Base-by-base conservation (phyloP, 2,329 filamentous ascomycete genomes). In the Bipolaris zeicola region DNA sequence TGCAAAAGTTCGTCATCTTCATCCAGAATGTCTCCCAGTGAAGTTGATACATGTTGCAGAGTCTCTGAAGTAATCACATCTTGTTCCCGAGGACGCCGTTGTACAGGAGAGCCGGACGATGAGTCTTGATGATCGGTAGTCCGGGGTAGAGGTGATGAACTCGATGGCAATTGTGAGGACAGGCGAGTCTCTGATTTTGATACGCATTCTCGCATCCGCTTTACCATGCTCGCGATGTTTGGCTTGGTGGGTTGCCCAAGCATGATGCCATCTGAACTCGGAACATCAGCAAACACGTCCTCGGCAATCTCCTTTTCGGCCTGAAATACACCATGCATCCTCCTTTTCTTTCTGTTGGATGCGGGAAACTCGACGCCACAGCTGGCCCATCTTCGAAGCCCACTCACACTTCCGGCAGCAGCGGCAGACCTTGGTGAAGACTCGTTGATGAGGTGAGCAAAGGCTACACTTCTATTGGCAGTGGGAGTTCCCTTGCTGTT, bases 371-470 rank as follows among this genome's bases (percentile, higher is more conserved):
- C 79, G 8, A 79, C 73, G 10, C 80, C 80, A 52, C 80, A 82
- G 64, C 81, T 83, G 24, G 78, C 78, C 80, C 80, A 83, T 58
- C 81, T 69, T 46, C 80, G 71, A 45, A 82, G 68, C 2, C 79
- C 80, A 55, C 72, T 74, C 18, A 80, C 77, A 57, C 76, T 79
- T 54, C 80, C 81, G 10, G 76, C 76, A 26, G 77, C 78, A 11
- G 78, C 69, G 22, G 73, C 69, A 5, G 79, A 79, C 18, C 76
- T 75, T 20, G 81, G 80, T 0, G 81, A 82, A 0, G 77, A 76
- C 44, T 80, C 78, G 54, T 77, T 76, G 49, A 79, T 77, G 18
- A 81, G 69, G 57, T 78, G 77, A 28, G 76, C 76, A 47, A 81
- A 75, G 1, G 78, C 74, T 5, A 78, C 70, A 24, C 70, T 67